Evolutionary conservation across 768 basidiomycete species (phyloP).

Genomic region (Boletellus sp.): DNA sequence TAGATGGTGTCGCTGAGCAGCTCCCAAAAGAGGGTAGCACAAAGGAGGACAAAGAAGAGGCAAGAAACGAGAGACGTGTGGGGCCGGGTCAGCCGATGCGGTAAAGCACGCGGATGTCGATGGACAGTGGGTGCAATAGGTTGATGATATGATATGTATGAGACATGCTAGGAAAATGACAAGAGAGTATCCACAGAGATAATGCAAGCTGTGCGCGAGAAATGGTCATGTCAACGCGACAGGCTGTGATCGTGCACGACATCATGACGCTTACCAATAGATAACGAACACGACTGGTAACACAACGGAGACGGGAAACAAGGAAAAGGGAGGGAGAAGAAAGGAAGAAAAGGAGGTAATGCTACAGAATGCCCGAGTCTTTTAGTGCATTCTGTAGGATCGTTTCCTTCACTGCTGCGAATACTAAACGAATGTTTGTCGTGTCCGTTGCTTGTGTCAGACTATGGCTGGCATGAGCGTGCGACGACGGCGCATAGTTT

Average conservation of each 20-base stretch:
- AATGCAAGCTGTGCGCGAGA: constrained; percentile 20
- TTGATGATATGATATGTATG: constrained; percentile 28
- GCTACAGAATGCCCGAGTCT: constrained; percentile 76
- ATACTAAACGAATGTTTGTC: constrained; percentile 75
- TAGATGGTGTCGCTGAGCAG: neutral
- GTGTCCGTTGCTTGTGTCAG: constrained; percentile 89
- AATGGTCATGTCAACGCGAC: neutral
- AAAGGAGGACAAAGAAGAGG: neutral
- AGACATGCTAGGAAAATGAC: constrained; percentile 21
- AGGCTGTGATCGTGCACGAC: neutral
- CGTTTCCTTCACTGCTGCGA: constrained; percentile 90
- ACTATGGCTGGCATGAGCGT: constrained; percentile 32
- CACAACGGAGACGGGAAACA: constrained; percentile 2
- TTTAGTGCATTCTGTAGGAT: constrained; percentile 85
- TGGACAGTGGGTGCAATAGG: constrained; percentile 15
- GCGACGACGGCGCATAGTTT: neutral
- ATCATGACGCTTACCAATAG: constrained; percentile 21
- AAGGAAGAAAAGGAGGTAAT: neutral
- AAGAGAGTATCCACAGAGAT: constrained; percentile 31
- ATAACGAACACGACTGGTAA: constrained; percentile 20
- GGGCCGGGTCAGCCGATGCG: neutral
- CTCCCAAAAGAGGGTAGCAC: neutral
- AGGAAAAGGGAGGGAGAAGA: neutral
- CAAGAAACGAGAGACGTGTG: neutral
- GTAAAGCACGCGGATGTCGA: neutral